Base-by-base conservation (phyloP, 2,329 filamentous ascomycete species). In the Colletotrichum eremochloae region DNA sequence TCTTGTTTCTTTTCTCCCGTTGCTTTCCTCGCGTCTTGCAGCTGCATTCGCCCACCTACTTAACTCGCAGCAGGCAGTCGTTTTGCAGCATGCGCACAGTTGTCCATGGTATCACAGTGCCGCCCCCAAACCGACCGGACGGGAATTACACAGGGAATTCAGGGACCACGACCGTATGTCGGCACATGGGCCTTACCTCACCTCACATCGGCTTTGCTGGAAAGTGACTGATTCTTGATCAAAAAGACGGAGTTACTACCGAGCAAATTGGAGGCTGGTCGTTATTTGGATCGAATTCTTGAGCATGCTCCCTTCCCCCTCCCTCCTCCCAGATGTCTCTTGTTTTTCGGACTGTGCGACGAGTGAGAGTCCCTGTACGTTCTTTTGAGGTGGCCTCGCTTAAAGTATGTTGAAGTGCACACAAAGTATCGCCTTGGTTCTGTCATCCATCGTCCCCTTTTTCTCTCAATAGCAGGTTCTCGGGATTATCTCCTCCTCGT, bases 391-490 rank as follows among this genome's bases (percentile, higher is more conserved):
- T 58, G 7, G 29, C 36, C 9, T 42, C 56, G 38, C n/a, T n/a
- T 29, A 58, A 58, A 58, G 36, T 42, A 58, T 58, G 56, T 29
- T 58, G 24, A 36, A 58, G n/a, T 58, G 56, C 24, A n/a, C n/a
- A 29, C n/a, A 58, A 58, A 58, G 56, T 29, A 58, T 42, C 36
- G 33, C n/a, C 36, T 29, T 18, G 38, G 56, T 5, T 42, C 38
- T 58, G n/a, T 42, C 56, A 40, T 18, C 38, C 56, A 29, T 42
- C 38, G 36, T n/a, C 48, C 5, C 38, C 48, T 8, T 33, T 40
- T 24, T 40, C 18, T 63, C 18, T 63, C 29, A 33, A 31, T 53
- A 31, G 29, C 31, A 33, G 24, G n/a, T 42, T 63, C 38, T 52
- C 20, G 14, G n/a, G 2, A 31, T 52, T 53, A 18, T 38, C n/a